phyloP scores from a whole-genome alignment of 768 basidiomycete species.

The Pholiota molesta region DNA sequence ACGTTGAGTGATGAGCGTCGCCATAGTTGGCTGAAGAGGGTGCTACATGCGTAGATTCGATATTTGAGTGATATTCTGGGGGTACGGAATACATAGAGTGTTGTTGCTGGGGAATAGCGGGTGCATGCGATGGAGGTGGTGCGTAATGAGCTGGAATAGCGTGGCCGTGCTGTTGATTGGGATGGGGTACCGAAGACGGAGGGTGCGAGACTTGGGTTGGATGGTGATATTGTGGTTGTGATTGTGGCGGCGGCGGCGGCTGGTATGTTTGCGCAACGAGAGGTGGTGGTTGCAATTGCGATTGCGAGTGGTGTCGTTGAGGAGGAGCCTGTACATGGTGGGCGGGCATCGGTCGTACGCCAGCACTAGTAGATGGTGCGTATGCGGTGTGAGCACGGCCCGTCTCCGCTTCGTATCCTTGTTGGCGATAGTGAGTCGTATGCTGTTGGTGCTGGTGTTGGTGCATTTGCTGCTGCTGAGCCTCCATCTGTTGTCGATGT shows the following conservation, averaged over 20 bases:
- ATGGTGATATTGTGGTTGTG: conserved; percentile 16
- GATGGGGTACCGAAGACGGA: background rate
- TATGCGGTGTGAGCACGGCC: background rate
- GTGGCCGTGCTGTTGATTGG: background rate
- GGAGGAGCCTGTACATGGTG: conserved; percentile 3
- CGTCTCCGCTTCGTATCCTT: background rate
- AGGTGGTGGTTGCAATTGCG: conserved; percentile 20
- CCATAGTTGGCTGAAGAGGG: conserved; percentile 20
- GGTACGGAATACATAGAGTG: conserved; percentile 36
- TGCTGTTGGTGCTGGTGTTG: conserved; percentile 25
- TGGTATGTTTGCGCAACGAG: conserved; percentile 23
- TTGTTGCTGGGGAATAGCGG: conserved; percentile 23
- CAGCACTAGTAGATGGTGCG: background rate
- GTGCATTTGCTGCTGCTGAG: conserved; percentile 18
- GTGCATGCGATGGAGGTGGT: background rate
- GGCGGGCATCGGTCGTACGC: background rate
- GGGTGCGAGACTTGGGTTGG: conserved; percentile 7
- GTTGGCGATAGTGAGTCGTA: conserved; percentile 20
- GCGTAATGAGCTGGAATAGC: background rate
- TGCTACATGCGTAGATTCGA: conserved; percentile 15
- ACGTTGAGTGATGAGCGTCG: conserved; percentile 16
- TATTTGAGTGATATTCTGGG: conserved; percentile 26
- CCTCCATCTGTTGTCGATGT: conserved; percentile 24
- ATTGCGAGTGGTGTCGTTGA: conserved; percentile 15
- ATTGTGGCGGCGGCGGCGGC: conserved; percentile 18